Base-by-base conservation (phyloP, 495 filamentous ascomycete species). In the Hypoxylon fragiforme region DNA sequence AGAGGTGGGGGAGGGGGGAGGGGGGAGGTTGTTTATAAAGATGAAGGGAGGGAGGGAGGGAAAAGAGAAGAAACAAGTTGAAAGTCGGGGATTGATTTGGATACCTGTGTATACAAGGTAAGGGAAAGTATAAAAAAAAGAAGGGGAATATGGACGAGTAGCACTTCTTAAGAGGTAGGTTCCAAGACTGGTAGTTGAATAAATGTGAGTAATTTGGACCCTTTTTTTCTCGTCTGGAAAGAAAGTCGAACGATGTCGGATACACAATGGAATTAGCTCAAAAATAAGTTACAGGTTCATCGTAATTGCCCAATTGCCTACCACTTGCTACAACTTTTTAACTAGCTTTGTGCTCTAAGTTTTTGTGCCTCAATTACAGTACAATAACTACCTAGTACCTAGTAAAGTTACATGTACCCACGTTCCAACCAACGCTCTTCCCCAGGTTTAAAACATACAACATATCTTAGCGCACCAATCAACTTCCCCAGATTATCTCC, bases 221-320 rank as follows among this genome's bases (percentile, higher is more conserved):
- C 24, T 28, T 28, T 28, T 53, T 53, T 52, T 52, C 19, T 49
- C 44, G 19, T 38, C 31, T 32, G 8, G 19, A 38, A 14, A 45
- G 30, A 15, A 31, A 15, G 42, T 58, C 49, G 56, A 60, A 60
- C 56, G 56, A 60, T 60, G 36, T 60, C 56, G 56, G 56, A 43
- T 42, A 35, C 48, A 43, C 28, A 16, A 20, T 11, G 15, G 42
- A 50, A 39, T 49, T 56, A 57, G 47, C 47, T 57, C 28, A 56
- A 24, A 43, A 40, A 19, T 40, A n/a, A n/a, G n/a, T n/a, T n/a
- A n/a, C n/a, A n/a, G n/a, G n/a, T n/a, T n/a, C n/a, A n/a, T n/a
- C n/a, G n/a, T n/a, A n/a, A n/a, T n/a, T n/a, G n/a, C n/a, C n/a
- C n/a, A n/a, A n/a, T n/a, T n/a, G n/a, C n/a, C n/a, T n/a, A n/a